Conservation (phyloP, 2,329 filamentous ascomycete species). For the Metarhizium humberi region DNA sequence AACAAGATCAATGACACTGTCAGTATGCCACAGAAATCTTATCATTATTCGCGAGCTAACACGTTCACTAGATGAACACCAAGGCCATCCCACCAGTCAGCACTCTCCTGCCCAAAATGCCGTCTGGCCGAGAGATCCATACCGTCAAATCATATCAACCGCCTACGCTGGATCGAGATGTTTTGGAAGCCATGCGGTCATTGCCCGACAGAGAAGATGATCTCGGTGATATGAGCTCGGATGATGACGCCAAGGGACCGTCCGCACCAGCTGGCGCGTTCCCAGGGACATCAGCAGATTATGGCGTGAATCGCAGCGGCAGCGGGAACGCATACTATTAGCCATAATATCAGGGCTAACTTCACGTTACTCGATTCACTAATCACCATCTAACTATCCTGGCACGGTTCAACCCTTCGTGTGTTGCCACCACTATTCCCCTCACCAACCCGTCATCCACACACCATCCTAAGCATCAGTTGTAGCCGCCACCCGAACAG, state of each 20-base stretch:
- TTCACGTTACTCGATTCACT: not conserved
- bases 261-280: slow-evolving; percentile 37
- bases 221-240: slow-evolving; percentile 27
- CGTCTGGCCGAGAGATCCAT: slow-evolving; percentile 82
- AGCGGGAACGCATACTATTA: slow-evolving; percentile 30
- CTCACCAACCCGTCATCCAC: not conserved
- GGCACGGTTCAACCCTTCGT: not conserved
- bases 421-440: no score
- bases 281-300: slow-evolving; percentile 35
- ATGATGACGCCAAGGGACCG: slow-evolving; percentile 23
- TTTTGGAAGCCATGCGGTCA: slow-evolving; percentile 51
- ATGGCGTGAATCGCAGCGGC: slow-evolving; percentile 19
- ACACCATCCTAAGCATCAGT: not conserved
- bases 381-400: not conserved
- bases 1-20: slow-evolving; percentile 88
- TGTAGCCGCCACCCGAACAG: not conserved
- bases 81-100: slow-evolving; percentile 65
- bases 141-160: slow-evolving; percentile 57
- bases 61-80: slow-evolving; percentile 58
- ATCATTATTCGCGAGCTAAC: not conserved
- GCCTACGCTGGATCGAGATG: slow-evolving; percentile 53
- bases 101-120: slow-evolving; percentile 67
- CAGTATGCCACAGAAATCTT: slow-evolving; percentile 17
- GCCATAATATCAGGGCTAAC: not conserved
- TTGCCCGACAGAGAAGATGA: slow-evolving; percentile 25